Percentiles rank a stretch among this genome's conserved stretches.
Evolutionary conservation across 2,329 filamentous ascomycete genomes (phyloP).

Genomic region (Pyricularia grisea): DNA sequence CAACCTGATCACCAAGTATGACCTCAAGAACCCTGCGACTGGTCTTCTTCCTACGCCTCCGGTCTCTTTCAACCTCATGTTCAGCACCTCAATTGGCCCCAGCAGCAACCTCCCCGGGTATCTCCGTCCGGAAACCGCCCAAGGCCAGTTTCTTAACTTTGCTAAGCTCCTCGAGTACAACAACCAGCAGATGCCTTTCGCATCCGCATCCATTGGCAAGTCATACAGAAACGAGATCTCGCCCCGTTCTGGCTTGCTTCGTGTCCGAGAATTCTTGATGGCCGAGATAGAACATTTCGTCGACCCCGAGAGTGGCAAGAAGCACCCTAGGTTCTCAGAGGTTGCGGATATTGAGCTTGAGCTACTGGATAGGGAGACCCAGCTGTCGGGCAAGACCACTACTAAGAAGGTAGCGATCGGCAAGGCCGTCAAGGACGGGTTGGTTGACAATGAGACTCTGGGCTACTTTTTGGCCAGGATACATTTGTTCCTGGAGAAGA

Average conservation of each 20-base stretch:
- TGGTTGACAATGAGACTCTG: constrained; percentile 95
- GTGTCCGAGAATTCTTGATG: constrained; percentile 97
- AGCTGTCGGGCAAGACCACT: constrained; percentile 76
- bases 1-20: constrained; percentile 79
- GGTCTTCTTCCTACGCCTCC: constrained; percentile 69
- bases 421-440: constrained; percentile 69
- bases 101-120: constrained; percentile 81
- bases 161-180: constrained; percentile 90
- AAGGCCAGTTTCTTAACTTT: constrained; percentile 98
- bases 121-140: constrained; percentile 87
- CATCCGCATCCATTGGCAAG: constrained; percentile 93
- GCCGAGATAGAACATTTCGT: constrained; percentile 99
- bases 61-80: constrained; percentile 97
- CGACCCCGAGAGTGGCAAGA: constrained; percentile 89
- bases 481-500: constrained; percentile 77
- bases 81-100: constrained; percentile 84
- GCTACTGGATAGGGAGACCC: constrained; percentile 75
- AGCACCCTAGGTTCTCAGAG: constrained; percentile 79
- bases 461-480: constrained; percentile 97
- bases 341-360: constrained; percentile 76
- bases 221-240: constrained; percentile 98
- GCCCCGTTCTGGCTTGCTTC: constrained; percentile 78
- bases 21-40: constrained; percentile 81
- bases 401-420: constrained; percentile 69
- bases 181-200: constrained; percentile 90